Evolutionary conservation across 2,329 filamentous ascomycete genomes (phyloP).

Genomic region (Arthrinium phaeospermum): DNA sequence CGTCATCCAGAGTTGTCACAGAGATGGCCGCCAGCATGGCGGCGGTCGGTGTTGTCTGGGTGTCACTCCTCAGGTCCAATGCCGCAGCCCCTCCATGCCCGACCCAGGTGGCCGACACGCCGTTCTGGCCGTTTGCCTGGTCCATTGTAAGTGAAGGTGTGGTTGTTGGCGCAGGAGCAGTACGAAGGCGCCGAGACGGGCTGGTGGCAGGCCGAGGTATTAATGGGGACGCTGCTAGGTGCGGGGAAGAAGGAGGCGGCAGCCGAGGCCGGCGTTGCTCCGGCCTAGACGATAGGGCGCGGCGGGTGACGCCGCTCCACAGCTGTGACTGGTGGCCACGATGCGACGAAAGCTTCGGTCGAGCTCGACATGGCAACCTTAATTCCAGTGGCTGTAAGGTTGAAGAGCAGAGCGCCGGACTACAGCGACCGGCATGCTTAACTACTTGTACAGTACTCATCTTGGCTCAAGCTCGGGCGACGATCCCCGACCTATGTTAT

Average conservation of each 20-base stretch:
- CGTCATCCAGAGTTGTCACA: conserved; percentile 74
- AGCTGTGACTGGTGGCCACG: not conserved
- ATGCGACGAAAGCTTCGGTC: not conserved
- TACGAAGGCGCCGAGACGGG: conserved; percentile 21
- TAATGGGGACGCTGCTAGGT: conserved; percentile 22
- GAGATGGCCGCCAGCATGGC: conserved; percentile 76
- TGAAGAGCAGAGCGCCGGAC: not conserved
- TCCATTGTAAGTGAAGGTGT: not conserved
- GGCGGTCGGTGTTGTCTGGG: conserved; percentile 70
- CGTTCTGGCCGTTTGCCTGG: conserved; percentile 8
- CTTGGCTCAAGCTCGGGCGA: not conserved
- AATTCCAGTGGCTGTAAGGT: not conserved
- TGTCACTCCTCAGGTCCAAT: conserved; percentile 57
- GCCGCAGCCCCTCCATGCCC: conserved; percentile 38
- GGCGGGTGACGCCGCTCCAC: not conserved
- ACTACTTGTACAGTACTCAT: not conserved
- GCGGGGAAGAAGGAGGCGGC: conserved; percentile 2
- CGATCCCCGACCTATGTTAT: not conserved
- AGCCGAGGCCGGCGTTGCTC: conserved; percentile 16
- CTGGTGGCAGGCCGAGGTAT: not conserved
- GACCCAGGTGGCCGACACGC: conserved; percentile 32
- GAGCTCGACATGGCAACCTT: not conserved
- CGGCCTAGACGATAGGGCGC: conserved; percentile 5
- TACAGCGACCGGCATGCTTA: not conserved
- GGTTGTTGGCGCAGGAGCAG: conserved; percentile 5